Conservation (phyloP, 202 grass and related monocot species). For the Schoenoplectus tabernaemontani region DNA sequence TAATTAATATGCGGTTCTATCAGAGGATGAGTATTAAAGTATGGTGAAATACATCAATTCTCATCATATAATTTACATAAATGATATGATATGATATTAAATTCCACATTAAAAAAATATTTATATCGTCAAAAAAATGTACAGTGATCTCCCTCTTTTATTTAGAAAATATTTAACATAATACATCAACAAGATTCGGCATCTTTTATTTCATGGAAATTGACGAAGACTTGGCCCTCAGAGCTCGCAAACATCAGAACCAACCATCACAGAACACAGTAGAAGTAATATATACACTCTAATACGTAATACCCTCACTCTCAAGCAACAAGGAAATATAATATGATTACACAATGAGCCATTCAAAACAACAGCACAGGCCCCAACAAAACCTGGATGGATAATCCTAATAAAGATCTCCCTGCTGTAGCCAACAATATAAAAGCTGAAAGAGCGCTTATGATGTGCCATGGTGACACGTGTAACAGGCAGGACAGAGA, state of each 20-base stretch:
- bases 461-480: conserved; percentile 54
- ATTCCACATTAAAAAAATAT: not conserved
- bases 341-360: conserved; percentile 43
- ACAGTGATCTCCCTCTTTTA: not conserved
- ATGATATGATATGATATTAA: not conserved
- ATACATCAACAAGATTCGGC: not conserved
- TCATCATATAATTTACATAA: not conserved
- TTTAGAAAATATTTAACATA: not conserved
- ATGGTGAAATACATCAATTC: not conserved
- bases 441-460: conserved; percentile 61
- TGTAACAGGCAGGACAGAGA: conserved; percentile 69
- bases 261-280: not conserved
- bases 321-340: not conserved
- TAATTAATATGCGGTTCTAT: too few species aligned
- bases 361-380: conserved; percentile 83
- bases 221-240: not conserved
- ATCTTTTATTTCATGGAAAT: not conserved
- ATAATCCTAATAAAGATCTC: conserved; percentile 75
- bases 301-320: not conserved
- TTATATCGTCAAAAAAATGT: not conserved
- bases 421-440: conserved; percentile 55
- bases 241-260: not conserved
- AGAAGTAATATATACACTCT: not conserved
- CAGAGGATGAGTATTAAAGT: not conserved
- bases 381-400: conserved; percentile 73